These are phyloP conservation scores for Gloeopeniophorella convolvens DNA, from an alignment of 768 basidiomycete genomes.

Conservation along the genomic window DNA sequence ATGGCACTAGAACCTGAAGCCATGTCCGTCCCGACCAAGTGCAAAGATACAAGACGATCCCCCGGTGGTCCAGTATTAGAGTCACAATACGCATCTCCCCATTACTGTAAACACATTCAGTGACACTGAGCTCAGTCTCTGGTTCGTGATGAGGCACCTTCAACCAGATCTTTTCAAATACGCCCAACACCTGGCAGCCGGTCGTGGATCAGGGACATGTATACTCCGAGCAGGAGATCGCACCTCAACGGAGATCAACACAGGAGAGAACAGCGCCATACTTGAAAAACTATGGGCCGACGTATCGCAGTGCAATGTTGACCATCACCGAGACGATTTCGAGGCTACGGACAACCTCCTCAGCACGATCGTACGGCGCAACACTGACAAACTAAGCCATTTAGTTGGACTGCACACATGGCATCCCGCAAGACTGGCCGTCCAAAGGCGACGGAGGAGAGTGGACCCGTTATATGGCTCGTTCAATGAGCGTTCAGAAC, in stretches of 20 bases:
- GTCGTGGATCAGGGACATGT: not conserved
- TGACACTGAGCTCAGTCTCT: too few relatives aligned
- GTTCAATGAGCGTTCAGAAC: slow-evolving; percentile 5
- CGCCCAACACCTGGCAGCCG: slow-evolving; percentile 36
- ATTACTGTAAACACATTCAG: slow-evolving; percentile 24
- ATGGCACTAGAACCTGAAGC: too few relatives aligned
- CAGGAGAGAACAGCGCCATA: too few relatives aligned
- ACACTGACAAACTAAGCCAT: not conserved
- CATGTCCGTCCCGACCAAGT: too few relatives aligned
- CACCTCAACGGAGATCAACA: too few relatives aligned
- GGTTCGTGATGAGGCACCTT: too few relatives aligned
- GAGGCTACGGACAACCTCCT: too few relatives aligned
- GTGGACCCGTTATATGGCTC: too few relatives aligned
- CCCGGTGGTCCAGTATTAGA: slow-evolving; percentile 21
- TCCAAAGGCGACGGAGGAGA: slow-evolving; percentile 40
- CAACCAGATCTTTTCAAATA: slow-evolving; percentile 69
- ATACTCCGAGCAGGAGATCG: too few relatives aligned
- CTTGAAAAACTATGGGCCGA: too few relatives aligned
- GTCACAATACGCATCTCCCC: slow-evolving; percentile 57
- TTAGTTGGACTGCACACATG: slow-evolving; percentile 21
- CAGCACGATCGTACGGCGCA: slow-evolving; percentile 33
- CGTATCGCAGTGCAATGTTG: too few relatives aligned
- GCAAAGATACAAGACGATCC: slow-evolving; percentile 21
- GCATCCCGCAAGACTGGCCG: slow-evolving; percentile 43
- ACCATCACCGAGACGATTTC: too few relatives aligned